phyloP scores from a whole-genome alignment of 768 basidiomycete species.

The Boletus bicolor region DNA sequence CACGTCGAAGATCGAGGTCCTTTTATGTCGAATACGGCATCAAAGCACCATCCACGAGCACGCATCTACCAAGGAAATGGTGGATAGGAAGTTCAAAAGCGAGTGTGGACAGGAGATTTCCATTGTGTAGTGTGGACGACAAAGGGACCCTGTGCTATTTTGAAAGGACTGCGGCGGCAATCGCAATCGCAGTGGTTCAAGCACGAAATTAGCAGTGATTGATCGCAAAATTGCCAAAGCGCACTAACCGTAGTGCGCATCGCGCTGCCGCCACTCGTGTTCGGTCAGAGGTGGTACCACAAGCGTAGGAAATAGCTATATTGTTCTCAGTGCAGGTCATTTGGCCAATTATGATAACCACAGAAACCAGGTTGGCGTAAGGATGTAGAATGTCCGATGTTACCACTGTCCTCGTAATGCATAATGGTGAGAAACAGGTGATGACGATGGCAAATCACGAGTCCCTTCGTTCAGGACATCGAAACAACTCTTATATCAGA shows the following conservation, averaged over 20 bases:
- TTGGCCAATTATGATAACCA: slow-evolving; percentile 2
- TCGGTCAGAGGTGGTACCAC: not conserved
- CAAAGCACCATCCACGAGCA: not conserved
- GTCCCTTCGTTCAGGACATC: slow-evolving; percentile 3
- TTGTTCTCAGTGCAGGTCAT: not conserved
- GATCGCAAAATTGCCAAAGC: not conserved
- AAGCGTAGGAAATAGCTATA: not conserved
- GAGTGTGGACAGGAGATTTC: not conserved
- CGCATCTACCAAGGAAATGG: not conserved
- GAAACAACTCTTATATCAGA: slow-evolving; percentile 25
- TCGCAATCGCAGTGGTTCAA: not conserved
- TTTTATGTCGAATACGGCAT: slow-evolving; percentile 2
- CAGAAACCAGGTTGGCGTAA: not conserved
- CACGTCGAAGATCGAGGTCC: not conserved
- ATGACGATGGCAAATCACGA: slow-evolving; percentile 3
- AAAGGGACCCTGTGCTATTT: not conserved
- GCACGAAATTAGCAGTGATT: not conserved
- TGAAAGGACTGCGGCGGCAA: not conserved
- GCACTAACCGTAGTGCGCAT: not conserved
- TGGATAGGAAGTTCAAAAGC: slow-evolving; percentile 1
- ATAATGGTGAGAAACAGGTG: not conserved
- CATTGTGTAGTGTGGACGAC: not conserved
- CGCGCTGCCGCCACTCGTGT: not conserved
- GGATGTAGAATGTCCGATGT: not conserved
- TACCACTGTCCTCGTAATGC: slow-evolving; percentile 3